phyloP scores from a whole-genome alignment of 2,329 filamentous ascomycete species.

The Penicillium sp. region DNA sequence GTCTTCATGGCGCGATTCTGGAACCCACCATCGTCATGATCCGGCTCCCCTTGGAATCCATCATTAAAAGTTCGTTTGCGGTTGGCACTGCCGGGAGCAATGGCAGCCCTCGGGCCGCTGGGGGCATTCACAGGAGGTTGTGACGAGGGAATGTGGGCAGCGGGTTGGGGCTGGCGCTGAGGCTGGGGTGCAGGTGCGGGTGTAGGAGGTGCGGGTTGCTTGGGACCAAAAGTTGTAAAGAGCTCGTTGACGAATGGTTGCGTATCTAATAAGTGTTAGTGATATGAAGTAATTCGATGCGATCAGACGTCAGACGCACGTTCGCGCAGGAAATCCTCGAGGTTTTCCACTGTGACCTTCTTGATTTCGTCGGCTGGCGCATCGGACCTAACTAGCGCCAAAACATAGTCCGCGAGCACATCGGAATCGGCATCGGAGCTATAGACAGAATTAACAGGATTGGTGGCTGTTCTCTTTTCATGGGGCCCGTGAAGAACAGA shows the following conservation, averaged over 20 bases:
- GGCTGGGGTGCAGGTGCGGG: slow-evolving; percentile 19
- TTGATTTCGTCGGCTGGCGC: slow-evolving; percentile 48
- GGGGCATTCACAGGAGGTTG: slow-evolving; percentile 20
- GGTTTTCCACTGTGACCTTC: slow-evolving; percentile 46
- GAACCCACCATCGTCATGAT: slow-evolving; percentile 34
- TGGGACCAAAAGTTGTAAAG: slow-evolving; percentile 44
- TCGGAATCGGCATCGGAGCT: slow-evolving; percentile 56
- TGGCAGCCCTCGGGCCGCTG: slow-evolving; percentile 18
- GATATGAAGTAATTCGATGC: slow-evolving; percentile 2
- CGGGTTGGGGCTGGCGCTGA: slow-evolving; percentile 16
- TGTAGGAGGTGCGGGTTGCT: slow-evolving; percentile 25
- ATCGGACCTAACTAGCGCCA: slow-evolving; percentile 50
- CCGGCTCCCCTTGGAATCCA: slow-evolving; percentile 39
- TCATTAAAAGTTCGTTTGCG: slow-evolving; percentile 49
- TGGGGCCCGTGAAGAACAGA: neutral
- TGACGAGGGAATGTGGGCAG: slow-evolving; percentile 15
- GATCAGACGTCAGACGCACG: slow-evolving; percentile 30
- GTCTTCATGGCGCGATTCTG: slow-evolving; percentile 44
- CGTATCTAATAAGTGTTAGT: slow-evolving; percentile 37
- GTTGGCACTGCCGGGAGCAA: slow-evolving; percentile 24
- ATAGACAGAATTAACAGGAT: slow-evolving; percentile 5
- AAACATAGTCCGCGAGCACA: slow-evolving; percentile 54
- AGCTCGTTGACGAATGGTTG: slow-evolving; percentile 49
- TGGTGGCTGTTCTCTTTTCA: neutral
- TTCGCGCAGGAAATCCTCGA: slow-evolving; percentile 52